A percentile compares a stretch with the other conserved stretches of the same genome.
These are phyloP conservation scores for Fusarium dlaminii DNA, from an alignment of 2,329 filamentous ascomycete genomes.

Conservation along the genomic window DNA sequence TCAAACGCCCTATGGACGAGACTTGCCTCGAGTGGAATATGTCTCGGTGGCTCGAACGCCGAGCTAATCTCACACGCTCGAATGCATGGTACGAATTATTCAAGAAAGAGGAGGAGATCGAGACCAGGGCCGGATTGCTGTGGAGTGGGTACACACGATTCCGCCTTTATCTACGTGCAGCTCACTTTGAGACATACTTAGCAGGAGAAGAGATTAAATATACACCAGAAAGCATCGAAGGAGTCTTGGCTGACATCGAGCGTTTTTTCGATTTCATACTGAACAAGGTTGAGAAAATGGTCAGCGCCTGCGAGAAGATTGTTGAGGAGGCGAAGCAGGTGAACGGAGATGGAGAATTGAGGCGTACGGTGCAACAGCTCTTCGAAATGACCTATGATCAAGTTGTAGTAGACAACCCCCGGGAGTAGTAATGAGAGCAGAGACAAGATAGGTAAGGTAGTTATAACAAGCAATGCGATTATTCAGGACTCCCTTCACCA, in stretches of 20 bases:
- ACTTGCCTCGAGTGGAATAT: not conserved
- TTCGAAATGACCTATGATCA: not conserved
- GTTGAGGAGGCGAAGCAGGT: not conserved
- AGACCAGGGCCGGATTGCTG: not conserved
- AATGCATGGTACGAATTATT: not conserved
- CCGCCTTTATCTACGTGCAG: not conserved
- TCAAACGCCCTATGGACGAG: not conserved
- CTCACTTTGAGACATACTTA: not conserved
- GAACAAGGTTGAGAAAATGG: not conserved
- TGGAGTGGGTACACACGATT: not conserved
- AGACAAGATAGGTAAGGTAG: too few relatives aligned
- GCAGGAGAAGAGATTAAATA: fast-evolving
- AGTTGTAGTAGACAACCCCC: not conserved
- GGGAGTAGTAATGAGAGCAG: too few relatives aligned
- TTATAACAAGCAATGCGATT: too few relatives aligned
- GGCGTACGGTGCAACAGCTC: fast-evolving
- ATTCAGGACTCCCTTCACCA: too few relatives aligned
- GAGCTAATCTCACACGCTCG: not conserved
- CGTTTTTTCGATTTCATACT: not conserved
- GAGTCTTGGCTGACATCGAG: fast-evolving
- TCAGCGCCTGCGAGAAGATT: not conserved
- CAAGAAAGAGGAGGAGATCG: not conserved
- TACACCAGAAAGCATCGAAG: not conserved
- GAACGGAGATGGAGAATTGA: not conserved
- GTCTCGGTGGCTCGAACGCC: not conserved